Evolutionary conservation across 768 basidiomycete species (phyloP), one percentile per base, ranked within the genome.

Genomic region (Podaxis sp.): DNA sequence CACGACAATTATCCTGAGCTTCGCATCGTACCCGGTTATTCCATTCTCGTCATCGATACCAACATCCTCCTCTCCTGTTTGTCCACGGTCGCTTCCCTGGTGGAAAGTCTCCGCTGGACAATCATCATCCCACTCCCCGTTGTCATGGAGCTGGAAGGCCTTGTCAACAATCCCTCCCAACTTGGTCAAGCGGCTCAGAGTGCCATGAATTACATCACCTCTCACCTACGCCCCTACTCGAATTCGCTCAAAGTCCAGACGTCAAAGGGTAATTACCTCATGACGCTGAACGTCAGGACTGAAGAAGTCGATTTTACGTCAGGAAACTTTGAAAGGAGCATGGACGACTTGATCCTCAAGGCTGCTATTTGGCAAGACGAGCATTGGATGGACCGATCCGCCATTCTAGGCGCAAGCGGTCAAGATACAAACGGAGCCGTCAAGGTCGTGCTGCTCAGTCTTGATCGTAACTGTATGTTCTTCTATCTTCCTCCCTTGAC

Each of bases 121-220:
- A 81, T 96, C 51, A 80, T 99, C 62, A 79, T 99, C 0, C 97
- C 97, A 3, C 83, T 98, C 2, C 96, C 95, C 0, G 96, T 97
- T 64, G 84, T 98, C 70, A 98, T 96, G 82, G 97, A 99, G 68
- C 87, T 99, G 7, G 96, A 99, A 66, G 94, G 95, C n/a, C 85
- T 98, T 7, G 80, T 84, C 0, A 74, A 78, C 61, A 89, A 91
- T 66, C 63, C 77, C 2, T 74, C 83, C 0, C 80, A 83, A 49
- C 87, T 98, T 24, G 93, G 89, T 43, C 82, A 85, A 51, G 86
- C 91, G 0, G 95, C 97, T 0, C 78, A 80, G 40, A 78, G 80
- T 11, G 93, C 95, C 0, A 77, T 97, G 63, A 65, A 79, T 0
- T 97, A 93, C 69, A 84, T 98, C 67, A 84, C 88, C 2, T 77